These are phyloP conservation scores for Acacia concinna DNA, from an alignment of 331 rosid genomes.

Conservation along the genomic window DNA sequence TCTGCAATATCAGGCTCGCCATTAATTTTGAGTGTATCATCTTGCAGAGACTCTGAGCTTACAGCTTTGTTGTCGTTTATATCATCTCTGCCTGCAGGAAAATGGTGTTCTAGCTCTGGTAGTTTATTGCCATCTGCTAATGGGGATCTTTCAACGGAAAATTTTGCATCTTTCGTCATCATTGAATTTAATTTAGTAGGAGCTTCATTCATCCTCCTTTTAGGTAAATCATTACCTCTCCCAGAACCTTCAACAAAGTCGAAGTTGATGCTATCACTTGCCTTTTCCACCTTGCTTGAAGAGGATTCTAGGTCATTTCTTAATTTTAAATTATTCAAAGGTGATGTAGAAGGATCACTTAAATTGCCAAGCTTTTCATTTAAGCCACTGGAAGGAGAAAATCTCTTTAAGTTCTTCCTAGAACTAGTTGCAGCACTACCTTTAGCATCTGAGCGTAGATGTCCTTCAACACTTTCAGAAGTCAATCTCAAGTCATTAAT, in stretches of 20 bases:
- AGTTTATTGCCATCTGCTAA: constrained; percentile 35
- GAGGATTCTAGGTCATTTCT: constrained; percentile 35
- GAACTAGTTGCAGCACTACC: constrained; percentile 34
- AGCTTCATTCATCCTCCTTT: constrained; percentile 45
- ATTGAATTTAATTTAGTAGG: constrained; percentile 46
- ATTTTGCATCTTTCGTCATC: constrained; percentile 33
- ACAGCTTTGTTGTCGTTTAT: constrained; percentile 25
- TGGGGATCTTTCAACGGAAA: constrained; percentile 34
- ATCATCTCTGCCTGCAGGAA: constrained; percentile 36
- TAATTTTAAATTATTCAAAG: constrained; percentile 33
- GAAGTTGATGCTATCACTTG: constrained; percentile 33
- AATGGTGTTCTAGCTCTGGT: constrained; percentile 31
- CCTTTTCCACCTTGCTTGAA: constrained; percentile 35
- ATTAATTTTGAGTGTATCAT: constrained; percentile 31
- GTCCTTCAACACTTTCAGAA: constrained; percentile 44
- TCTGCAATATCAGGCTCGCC: constrained; percentile 35
- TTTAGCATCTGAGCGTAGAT: constrained; percentile 41
- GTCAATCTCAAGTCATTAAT: constrained; percentile 42
- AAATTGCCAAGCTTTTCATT: constrained; percentile 42
- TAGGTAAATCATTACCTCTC: constrained; percentile 42
- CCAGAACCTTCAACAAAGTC: constrained; percentile 38
- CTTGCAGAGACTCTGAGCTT: constrained; percentile 31
- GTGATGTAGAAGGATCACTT: constrained; percentile 31
- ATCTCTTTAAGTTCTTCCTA: constrained; percentile 44
- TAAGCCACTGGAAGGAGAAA: constrained; percentile 41